These are phyloP conservation scores for Colletotrichum brevisporum DNA, from an alignment of 2,329 filamentous ascomycete genomes.

Conservation along the genomic window DNA sequence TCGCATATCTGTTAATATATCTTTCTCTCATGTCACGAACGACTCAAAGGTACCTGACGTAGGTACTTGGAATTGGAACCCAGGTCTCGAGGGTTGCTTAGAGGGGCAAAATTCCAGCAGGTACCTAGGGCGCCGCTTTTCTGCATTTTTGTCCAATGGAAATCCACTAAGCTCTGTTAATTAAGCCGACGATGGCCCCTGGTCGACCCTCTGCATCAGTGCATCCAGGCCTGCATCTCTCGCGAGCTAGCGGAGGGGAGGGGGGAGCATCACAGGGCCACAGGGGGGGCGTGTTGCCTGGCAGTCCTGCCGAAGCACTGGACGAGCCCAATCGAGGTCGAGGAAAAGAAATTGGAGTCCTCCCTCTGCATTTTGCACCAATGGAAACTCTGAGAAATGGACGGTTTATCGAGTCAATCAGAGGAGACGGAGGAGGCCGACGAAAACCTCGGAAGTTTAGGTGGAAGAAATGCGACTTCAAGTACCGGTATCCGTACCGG, in stretches of 20 bases:
- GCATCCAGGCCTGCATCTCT: conserved; percentile 9
- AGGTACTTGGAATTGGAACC: conserved; percentile 9
- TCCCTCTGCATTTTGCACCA: conserved; percentile 29
- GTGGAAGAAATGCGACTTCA: too few species aligned
- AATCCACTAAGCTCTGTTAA: conserved; percentile 43
- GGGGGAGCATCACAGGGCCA: conserved; percentile 9
- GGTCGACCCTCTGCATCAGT: conserved; percentile 27
- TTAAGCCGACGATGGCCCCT: conserved; percentile 38
- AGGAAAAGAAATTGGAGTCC: neutral
- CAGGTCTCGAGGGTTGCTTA: conserved; percentile 13
- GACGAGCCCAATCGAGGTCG: conserved; percentile 10
- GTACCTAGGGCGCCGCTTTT: conserved; percentile 42
- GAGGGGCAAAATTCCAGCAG: conserved; percentile 37
- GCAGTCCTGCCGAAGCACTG: conserved; percentile 31
- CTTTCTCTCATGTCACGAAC: neutral
- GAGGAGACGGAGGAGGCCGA: neutral
- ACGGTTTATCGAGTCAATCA: conserved; percentile 32
- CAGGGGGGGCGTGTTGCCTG: neutral
- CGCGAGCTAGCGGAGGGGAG: neutral
- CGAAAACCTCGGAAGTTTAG: too few species aligned
- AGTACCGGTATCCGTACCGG: neutral
- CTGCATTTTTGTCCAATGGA: conserved; percentile 53
- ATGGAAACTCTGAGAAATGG: conserved; percentile 24
- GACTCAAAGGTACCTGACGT: neutral
- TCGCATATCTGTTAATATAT: conserved; percentile 14